Evolutionary conservation across 1,139 yeast species (phyloP), one percentile per base, ranked within the genome.

Genomic region (Kodamaea ohmeri): DNA sequence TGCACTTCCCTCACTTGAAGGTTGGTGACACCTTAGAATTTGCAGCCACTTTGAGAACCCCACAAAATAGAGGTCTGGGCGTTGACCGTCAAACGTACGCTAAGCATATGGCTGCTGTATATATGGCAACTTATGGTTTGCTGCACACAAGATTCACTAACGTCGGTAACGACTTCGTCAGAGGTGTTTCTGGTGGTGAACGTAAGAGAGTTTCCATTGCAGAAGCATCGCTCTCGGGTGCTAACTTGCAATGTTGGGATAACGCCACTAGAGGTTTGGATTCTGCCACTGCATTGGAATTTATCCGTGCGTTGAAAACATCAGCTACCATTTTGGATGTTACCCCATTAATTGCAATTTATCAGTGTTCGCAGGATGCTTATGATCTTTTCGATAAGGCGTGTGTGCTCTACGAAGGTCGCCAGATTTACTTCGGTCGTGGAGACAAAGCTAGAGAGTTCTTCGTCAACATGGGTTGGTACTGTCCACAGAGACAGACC

Each of bases 401-500:
- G 4, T 45, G 54, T 16, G 51, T 57, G 25, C 50, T 57, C 39
- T 57, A 57, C 48, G 60, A 56, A 36, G 61, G 61, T 24, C 46
- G 51, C 48, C 60, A 57, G 40, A 57, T 57, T 32, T 57, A 36
- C 45, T 55, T 47, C 32, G 61, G 61, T 32, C 42, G 40, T 25
- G 55, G 56, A 25, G 43, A 36, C 26, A 31, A 37, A 12, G 61
- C 61, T 36, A 56, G 49, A 45, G 52, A 51, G 6, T 57, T 35
- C 37, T 57, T 57, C 40, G 36, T 51, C 27, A 39, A 45, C 13
- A 52, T 52, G 58, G 61, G 61, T 20, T 57, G 51, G 51, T 53
- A 53, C 33, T 77, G 80, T 54, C 79, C 79, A 11, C 59, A 66
- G 36, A 68, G 82, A 60, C 80, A 76, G 55, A 71, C 76, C 16